Conservation (phyloP, 441 rosid genomes). For the Gossypium aridum region DNA sequence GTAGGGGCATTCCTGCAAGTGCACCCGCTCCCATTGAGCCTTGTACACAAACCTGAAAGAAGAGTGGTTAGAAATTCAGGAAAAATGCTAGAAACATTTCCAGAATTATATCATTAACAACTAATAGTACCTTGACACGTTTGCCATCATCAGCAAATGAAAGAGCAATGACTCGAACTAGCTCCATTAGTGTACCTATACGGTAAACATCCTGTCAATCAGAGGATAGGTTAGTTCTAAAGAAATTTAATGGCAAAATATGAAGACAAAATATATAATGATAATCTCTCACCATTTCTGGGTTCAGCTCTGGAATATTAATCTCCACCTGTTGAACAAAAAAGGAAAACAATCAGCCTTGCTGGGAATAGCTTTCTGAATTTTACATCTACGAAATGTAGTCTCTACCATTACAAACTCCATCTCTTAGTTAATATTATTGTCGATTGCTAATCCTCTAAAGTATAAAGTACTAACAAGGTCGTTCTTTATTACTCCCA, state of each 20-base stretch:
- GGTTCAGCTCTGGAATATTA: constrained; percentile 87
- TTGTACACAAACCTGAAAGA: constrained; percentile 87
- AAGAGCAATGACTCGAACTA: constrained; percentile 75
- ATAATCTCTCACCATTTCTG: constrained; percentile 67
- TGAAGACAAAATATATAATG: neutral
- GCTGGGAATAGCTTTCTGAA: constrained; percentile 3
- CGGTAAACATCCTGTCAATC: constrained; percentile 86
- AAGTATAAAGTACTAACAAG: neutral
- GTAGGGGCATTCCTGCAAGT: constrained; percentile 95
- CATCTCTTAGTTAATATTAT: neutral
- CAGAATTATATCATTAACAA: neutral
- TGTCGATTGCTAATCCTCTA: neutral
- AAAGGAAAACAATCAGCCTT: constrained; percentile 2
- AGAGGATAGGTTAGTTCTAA: constrained; percentile 22
- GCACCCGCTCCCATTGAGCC: constrained; percentile 98
- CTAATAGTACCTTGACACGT: constrained; percentile 63
- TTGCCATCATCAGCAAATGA: constrained; percentile 95
- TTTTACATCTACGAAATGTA: neutral
- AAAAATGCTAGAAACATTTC: neutral
- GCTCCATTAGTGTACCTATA: constrained; percentile 95
- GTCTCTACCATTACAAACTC: neutral
- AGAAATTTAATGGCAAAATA: neutral
- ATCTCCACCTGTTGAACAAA: constrained; percentile 67
- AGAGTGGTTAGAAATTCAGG: constrained; percentile 10
- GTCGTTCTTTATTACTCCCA: neutral